phyloP scores from a whole-genome alignment of 1,284 basidiomycete genomes.

The Xerocomus subilludens region DNA sequence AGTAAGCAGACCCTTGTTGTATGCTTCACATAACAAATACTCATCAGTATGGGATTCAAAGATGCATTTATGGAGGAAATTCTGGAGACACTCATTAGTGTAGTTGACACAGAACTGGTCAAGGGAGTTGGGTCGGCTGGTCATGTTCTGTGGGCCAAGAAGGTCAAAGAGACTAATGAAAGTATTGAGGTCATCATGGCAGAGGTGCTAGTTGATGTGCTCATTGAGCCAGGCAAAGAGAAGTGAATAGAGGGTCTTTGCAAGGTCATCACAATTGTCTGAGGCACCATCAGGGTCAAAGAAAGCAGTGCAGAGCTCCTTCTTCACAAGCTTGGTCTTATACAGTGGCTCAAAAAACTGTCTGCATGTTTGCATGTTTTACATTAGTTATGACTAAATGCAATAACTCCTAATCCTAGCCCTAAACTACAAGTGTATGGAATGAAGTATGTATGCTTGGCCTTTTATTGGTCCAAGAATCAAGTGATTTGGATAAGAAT shows the following conservation, averaged over 20 bases:
- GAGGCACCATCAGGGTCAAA: slow-evolving; percentile 94
- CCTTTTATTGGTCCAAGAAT: no score
- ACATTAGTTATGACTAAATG: no score
- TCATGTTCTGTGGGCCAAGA: slow-evolving; percentile 92
- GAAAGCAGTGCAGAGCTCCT: slow-evolving; percentile 97
- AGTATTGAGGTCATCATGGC: slow-evolving; percentile 88
- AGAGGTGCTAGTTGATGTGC: slow-evolving; percentile 93
- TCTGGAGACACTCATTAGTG: slow-evolving; percentile 90
- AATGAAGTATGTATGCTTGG: no score
- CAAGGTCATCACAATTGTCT: slow-evolving; percentile 92
- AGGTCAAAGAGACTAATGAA: slow-evolving; percentile 97
- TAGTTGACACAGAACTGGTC: slow-evolving; percentile 98
- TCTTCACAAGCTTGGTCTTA: slow-evolving; percentile 92
- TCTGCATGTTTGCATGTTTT: no score
- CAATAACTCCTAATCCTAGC: no score
- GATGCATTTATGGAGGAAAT: slow-evolving; percentile 82
- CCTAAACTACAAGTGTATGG: no score
- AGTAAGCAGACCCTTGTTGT: no score
- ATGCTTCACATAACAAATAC: no score
- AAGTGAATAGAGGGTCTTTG: slow-evolving; percentile 92
- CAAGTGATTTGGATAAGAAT: no score
- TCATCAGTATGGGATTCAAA: slow-evolving; percentile 86
- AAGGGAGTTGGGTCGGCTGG: slow-evolving; percentile 86
- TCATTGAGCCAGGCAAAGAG: slow-evolving; percentile 98
- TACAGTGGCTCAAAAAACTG: no score